Evolutionary conservation across 1,284 basidiomycete species (phyloP), one percentile per base, ranked within the genome.

Genomic region (Trichosporon ovoides): DNA sequence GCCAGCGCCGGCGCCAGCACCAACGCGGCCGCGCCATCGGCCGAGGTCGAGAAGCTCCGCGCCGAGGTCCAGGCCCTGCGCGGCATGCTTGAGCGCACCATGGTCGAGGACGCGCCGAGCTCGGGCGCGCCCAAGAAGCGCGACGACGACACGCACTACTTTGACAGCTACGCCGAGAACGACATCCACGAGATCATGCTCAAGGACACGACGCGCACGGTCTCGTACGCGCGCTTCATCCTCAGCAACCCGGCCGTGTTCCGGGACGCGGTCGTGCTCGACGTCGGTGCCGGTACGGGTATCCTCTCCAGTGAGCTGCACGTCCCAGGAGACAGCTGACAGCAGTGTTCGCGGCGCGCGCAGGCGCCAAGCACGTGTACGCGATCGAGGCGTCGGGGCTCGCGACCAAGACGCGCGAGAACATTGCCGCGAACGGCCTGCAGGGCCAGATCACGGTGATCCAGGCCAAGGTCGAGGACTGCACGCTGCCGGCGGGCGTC

Each of bases 101-200:
- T 76, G 28, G 58, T 40, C 4, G 59, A 36, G 13, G 54, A 68
- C 9, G 66, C 48, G 20, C 60, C 61, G 50, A 62, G 38, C 7
- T 69, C 67, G 18, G 68, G 77, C 18, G 72, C 69, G 58, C 68
- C 63, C 19, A 74, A 73, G 61, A 67, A 74, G 52, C 67, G 86
- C 36, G 90, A 94, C 66, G 90, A 96, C 67, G 95, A 98, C 74
- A 84, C 88, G 0, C 89, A 96, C 72, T 98, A 98, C 77, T 98
- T 98, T 77, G 83, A 90, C 61, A 90, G 87, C 64, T 98, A 98
- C 69, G 88, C 84, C n/a, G 86, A 86, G 65, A 95, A 96, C 68
- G 78, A 79, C 54, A 81, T 80, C 55, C 82, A 83, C 75, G 82
- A 83, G 70, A 81, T 82, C 66, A 83, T 83, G 82, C 78, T 83